A percentile compares a stretch with the other conserved stretches of the same genome.
These are phyloP conservation scores for Microbotryum lychnidis-dioicae DNA, from an alignment of 1,284 basidiomycete genomes.

Conservation along the genomic window DNA sequence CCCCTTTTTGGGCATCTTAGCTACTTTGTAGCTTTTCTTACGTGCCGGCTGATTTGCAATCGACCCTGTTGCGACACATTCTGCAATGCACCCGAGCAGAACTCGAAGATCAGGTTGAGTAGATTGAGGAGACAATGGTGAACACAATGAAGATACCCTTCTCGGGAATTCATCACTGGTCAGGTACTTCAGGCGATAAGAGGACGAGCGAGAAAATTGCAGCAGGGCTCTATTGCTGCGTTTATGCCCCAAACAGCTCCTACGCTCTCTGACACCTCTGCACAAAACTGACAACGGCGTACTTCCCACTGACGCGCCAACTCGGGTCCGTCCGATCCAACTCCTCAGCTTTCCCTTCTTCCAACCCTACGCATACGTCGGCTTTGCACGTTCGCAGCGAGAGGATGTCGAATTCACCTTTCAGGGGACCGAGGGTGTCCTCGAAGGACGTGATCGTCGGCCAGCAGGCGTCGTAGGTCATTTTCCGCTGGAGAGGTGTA, in stretches of 20 bases:
- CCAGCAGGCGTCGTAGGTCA: conserved; percentile 86
- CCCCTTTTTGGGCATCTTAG: no score
- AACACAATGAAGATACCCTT: no score
- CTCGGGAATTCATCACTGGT: no score
- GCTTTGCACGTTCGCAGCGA: conserved; percentile 92
- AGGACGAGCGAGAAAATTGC: no score
- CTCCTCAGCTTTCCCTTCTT: conserved; percentile 54
- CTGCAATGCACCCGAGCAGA: no score
- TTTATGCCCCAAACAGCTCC: background rate
- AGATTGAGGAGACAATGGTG: no score
- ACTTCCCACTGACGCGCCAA: conserved; percentile 77
- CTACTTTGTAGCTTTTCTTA: no score
- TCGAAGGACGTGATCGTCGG: conserved; percentile 70
- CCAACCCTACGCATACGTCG: conserved; percentile 78
- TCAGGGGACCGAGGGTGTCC: conserved; percentile 68
- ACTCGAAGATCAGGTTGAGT: no score
- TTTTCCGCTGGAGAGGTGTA: conserved; percentile 45
- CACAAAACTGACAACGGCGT: conserved; percentile 42
- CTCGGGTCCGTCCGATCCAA: conserved; percentile 61
- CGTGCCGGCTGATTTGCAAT: no score
- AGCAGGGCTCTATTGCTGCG: no score
- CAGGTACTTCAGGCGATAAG: no score
- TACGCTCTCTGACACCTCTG: background rate
- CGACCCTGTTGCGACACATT: no score
- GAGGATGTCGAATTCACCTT: conserved; percentile 68